Evolutionary conservation across 2,329 filamentous ascomycete species (phyloP).

Genomic region (Alternaria angustiovoidea): DNA sequence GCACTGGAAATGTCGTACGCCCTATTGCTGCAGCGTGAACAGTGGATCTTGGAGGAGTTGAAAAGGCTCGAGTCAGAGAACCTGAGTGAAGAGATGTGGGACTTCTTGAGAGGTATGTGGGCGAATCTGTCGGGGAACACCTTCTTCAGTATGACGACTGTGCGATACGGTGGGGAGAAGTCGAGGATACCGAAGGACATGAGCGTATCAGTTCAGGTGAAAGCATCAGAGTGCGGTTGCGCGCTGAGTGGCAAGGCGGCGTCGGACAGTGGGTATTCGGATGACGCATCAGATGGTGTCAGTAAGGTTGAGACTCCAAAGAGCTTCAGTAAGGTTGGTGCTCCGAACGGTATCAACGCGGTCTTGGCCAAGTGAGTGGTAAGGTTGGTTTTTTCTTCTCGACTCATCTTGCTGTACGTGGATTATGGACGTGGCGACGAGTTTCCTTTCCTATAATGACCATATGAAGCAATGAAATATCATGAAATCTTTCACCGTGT

Average conservation of each 20-base stretch:
- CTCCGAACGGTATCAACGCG: background rate
- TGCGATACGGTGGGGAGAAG: constrained; percentile 1
- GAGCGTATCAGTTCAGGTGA: background rate
- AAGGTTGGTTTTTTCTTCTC: background rate
- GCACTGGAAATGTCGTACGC: background rate
- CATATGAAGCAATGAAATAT: background rate
- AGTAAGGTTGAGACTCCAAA: background rate
- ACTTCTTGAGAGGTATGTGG: background rate
- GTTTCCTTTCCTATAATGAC: background rate
- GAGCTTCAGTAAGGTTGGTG: background rate
- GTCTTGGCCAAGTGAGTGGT: background rate
- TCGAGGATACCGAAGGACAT: background rate
- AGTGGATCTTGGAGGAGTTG: background rate
- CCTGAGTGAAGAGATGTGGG: background rate
- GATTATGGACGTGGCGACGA: background rate
- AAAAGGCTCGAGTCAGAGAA: background rate
- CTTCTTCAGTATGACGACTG: constrained; percentile 1
- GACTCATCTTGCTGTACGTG: background rate
- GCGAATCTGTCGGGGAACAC: background rate
- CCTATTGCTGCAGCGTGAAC: background rate
- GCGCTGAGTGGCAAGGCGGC: background rate
- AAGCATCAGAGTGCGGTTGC: background rate
- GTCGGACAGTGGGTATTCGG: background rate
- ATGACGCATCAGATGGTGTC: background rate
- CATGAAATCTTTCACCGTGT: background rate